Evolutionary conservation across 2,329 filamentous ascomycete species (phyloP).

Genomic region (Cytospora schulzeri): DNA sequence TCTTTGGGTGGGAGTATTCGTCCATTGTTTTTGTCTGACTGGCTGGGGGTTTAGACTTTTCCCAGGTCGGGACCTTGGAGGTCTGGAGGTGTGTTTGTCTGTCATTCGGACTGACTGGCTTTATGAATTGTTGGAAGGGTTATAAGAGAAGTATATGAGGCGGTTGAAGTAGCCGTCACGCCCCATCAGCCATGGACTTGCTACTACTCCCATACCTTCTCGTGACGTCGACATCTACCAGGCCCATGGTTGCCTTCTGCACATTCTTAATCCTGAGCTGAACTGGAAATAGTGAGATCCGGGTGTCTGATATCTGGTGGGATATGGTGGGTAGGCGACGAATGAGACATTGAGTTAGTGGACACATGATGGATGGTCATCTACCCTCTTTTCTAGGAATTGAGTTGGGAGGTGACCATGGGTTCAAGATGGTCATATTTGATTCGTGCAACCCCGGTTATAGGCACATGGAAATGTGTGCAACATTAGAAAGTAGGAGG

Average conservation of each 20-base stretch:
- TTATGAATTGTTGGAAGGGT: background rate
- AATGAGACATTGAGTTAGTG: slow-evolving; percentile 5
- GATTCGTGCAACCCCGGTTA: background rate
- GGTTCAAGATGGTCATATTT: background rate
- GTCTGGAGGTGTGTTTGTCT: background rate
- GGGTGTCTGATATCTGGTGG: background rate
- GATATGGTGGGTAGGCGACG: slow-evolving; percentile 6
- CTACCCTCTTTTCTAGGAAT: background rate
- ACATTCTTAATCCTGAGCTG: background rate
- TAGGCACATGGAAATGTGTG: background rate
- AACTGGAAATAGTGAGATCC: background rate
- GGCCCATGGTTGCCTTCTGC: background rate
- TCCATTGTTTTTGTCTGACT: background rate
- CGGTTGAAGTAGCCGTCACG: background rate
- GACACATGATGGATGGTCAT: slow-evolving; percentile 20
- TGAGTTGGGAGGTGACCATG: background rate
- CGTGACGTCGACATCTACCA: slow-evolving; percentile 1
- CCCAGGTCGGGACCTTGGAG: background rate
- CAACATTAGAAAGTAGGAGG: background rate
- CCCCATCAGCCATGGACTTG: background rate
- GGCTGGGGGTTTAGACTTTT: background rate
- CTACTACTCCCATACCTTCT: background rate
- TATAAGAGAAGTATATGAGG: background rate
- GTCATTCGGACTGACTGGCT: background rate
- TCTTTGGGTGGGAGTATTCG: background rate